These are phyloP conservation scores for Ophiostoma sp. DNA, from an alignment of 2,329 filamentous ascomycete genomes.

Conservation along the genomic window DNA sequence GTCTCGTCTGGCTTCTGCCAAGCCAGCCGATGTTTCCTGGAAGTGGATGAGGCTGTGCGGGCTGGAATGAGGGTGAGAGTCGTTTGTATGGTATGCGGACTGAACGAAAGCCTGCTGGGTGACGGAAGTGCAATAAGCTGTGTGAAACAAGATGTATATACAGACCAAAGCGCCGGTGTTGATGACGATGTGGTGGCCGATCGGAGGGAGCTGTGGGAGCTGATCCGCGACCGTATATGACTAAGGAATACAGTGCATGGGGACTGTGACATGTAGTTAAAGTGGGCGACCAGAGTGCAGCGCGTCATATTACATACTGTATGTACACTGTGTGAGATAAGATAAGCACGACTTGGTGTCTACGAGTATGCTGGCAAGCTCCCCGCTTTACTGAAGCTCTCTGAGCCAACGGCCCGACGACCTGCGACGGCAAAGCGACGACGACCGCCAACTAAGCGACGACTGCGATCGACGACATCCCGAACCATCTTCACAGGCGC, in stretches of 20 bases:
- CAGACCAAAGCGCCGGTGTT: background rate
- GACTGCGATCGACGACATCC: background rate
- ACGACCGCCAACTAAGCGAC: background rate
- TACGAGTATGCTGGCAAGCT: background rate
- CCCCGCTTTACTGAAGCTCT: conserved; percentile 1
- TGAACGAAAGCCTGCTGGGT: too few species aligned
- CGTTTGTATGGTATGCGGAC: too few species aligned
- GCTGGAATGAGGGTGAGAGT: background rate
- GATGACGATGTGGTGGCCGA: conserved; percentile 9
- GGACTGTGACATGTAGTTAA: background rate
- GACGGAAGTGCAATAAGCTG: background rate
- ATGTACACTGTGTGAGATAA: background rate
- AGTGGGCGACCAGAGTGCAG: background rate
- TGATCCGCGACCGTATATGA: conserved; percentile 2
- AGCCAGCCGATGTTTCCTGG: background rate
- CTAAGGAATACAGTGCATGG: background rate
- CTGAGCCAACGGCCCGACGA: background rate
- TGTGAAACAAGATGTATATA: background rate
- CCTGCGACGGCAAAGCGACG: background rate
- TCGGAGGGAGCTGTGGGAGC: background rate
- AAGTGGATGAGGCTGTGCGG: conserved; percentile 5
- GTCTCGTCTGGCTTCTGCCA: background rate
- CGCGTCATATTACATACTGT: background rate
- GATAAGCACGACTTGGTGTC: background rate
- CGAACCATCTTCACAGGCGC: too few species aligned